Base-by-base conservation (phyloP, 306 rosid genomes). In the Prinsepia uniflora region DNA sequence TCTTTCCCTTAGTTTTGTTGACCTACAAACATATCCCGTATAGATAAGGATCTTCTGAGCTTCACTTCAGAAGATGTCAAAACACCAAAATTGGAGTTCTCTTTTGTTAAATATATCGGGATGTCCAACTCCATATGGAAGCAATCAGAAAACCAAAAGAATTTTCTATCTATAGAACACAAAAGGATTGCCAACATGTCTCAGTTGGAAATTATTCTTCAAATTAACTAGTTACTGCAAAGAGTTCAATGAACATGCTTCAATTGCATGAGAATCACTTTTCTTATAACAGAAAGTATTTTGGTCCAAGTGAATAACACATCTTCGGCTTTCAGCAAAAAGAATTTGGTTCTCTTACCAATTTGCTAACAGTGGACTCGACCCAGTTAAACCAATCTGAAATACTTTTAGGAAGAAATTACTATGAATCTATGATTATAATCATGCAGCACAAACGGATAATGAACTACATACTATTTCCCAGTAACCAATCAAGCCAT, bases 271-370 rank as follows among this genome's bases (percentile, higher is more conserved):
- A 39, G 65, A 36, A 14, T 61, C 45, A 39, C 22, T 8, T 30
- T 7, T 34, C 40, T 6, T 39, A 7, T 15, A 61, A 39, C 46
- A n/a, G 22, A 39, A 61, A 61, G 46, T 15, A 15, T 39, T 7
- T 8, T 15, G 20, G 24, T 1, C 24, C 8, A 7, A 48, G 15
- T 30, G 19, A 30, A 47, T 30, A 48, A 11, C 60, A 8, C 9
- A 6, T 30, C 58, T n/a, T 67, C 34, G 34, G 72, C 60, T 67
- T 49, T 41, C 70, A 22, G 71, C 6, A 17, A 17, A 49, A 10
- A 14, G 45, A 17, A 9, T 67, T 13, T 17, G 19, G 19, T 54
- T 11, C 18, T 67, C 46, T 30, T 30, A 30, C 34, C 36, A 30
- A 30, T 30, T 30, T 30, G 36, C 36, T 30, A 30, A 30, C 36